These are phyloP conservation scores for Primulina tabacum DNA, from an alignment of 257 asterid genomes.

Conservation along the genomic window DNA sequence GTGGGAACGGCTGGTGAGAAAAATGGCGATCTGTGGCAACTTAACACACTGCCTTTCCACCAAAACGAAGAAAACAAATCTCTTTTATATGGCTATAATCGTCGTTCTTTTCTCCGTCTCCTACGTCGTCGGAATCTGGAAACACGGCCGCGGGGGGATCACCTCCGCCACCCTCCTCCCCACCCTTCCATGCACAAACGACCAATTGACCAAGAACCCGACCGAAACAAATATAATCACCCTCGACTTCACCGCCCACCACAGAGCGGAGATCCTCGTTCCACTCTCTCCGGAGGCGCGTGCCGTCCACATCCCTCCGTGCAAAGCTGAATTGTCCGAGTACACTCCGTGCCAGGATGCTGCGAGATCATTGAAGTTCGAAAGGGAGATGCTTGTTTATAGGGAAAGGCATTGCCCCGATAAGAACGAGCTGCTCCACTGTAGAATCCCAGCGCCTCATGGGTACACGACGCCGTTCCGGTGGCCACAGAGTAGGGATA, in stretches of 20 bases:
- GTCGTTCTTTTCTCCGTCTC: slow-evolving; percentile 60
- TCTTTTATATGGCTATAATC: slow-evolving; percentile 45
- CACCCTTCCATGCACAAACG: slow-evolving; percentile 40
- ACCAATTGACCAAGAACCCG: slow-evolving; percentile 7
- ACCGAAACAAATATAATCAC: slow-evolving; percentile 3
- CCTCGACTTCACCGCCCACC: slow-evolving; percentile 68
- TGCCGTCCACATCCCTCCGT: slow-evolving; percentile 51
- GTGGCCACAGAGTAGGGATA: slow-evolving; percentile 89
- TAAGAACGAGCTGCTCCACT: slow-evolving; percentile 46
- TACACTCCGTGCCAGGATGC: slow-evolving; percentile 91
- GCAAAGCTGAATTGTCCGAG: slow-evolving; percentile 53
- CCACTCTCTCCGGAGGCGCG: slow-evolving; percentile 42
- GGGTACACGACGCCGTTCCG: slow-evolving; percentile 74
- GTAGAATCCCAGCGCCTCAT: slow-evolving; percentile 81
- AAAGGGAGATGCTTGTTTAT: slow-evolving; percentile 56
- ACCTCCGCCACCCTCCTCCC: slow-evolving; percentile 35
- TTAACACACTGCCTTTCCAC: slow-evolving; percentile 45
- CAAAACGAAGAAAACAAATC: slow-evolving; percentile 54
- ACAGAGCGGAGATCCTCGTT: slow-evolving; percentile 53
- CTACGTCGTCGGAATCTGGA: slow-evolving; percentile 73
- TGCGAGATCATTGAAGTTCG: slow-evolving; percentile 54
- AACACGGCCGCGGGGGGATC: slow-evolving; percentile 47
- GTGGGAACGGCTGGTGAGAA: slow-evolving; percentile 21
- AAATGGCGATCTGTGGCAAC: slow-evolving; percentile 59
- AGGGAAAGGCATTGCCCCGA: slow-evolving; percentile 88